These are phyloP conservation scores for Fusarium caatingaense DNA, from an alignment of 2,329 filamentous ascomycete species.

Conservation along the genomic window DNA sequence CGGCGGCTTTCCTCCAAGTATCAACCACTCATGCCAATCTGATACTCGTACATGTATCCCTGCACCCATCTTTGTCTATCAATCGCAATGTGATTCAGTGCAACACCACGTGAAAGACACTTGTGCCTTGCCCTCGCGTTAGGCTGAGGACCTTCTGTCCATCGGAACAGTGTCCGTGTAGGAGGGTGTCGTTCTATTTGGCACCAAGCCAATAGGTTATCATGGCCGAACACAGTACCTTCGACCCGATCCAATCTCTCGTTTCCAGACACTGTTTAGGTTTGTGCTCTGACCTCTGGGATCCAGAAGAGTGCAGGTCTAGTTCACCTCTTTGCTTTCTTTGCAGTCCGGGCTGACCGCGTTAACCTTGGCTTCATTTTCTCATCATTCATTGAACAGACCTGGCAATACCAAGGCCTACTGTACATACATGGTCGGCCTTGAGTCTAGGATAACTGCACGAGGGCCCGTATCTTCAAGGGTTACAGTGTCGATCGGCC, in stretches of 20 bases:
- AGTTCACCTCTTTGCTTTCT: constrained; percentile 2
- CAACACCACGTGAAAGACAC: constrained; percentile 29
- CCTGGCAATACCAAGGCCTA: not conserved
- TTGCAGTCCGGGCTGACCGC: not conserved
- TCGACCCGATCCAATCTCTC: constrained; percentile 19
- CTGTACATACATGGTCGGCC: not conserved
- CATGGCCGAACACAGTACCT: constrained; percentile 12
- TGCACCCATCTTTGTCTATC: constrained; percentile 3
- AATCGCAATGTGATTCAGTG: constrained; percentile 7
- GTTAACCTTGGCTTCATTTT: constrained; percentile 6
- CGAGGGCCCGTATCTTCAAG: constrained; percentile 25
- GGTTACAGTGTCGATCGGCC: constrained; percentile 24
- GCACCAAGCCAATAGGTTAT: constrained; percentile 28
- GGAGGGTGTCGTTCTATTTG: constrained; percentile 35
- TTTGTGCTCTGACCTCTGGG: constrained; percentile 34
- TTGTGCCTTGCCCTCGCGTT: constrained; percentile 30
- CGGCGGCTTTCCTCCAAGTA: constrained; percentile 1
- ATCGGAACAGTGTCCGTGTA: constrained; percentile 9
- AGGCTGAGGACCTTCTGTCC: constrained; percentile 19
- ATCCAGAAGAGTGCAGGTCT: not conserved
- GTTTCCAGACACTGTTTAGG: constrained; percentile 27
- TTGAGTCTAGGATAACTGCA: constrained; percentile 4
- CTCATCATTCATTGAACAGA: not conserved
- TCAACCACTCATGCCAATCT: constrained; percentile 3
- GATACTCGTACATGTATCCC: not conserved